Evolutionary conservation across 352 stramenopile species (phyloP).

Genomic region (Phytophthora brassicae): DNA sequence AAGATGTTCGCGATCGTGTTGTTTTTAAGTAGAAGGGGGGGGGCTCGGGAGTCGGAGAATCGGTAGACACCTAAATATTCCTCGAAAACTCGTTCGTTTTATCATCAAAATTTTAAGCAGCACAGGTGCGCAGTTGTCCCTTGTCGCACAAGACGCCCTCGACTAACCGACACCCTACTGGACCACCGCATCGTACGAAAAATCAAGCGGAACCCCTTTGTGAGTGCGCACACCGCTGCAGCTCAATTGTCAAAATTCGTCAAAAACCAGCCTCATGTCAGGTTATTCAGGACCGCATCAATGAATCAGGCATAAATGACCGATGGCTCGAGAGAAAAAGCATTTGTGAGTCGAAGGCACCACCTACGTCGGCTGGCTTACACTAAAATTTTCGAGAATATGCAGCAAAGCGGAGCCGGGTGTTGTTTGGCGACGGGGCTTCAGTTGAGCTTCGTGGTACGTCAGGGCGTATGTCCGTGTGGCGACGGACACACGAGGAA

Average conservation of each 20-base stretch:
- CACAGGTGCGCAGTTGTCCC: not conserved
- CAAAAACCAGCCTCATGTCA: not conserved
- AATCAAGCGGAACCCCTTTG: not conserved
- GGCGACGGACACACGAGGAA: not conserved
- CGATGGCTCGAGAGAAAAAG: not conserved
- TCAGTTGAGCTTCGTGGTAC: not conserved
- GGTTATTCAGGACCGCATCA: not conserved
- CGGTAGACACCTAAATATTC: too few relatives aligned
- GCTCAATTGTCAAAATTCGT: not conserved
- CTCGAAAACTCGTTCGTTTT: not conserved
- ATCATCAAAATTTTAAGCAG: not conserved
- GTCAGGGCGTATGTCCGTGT: not conserved
- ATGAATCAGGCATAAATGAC: not conserved
- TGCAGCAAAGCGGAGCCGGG: not conserved
- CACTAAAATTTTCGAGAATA: not conserved
- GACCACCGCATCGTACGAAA: not conserved
- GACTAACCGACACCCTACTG: not conserved
- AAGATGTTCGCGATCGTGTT: too few relatives aligned
- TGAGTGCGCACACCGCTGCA: not conserved
- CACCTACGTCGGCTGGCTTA: not conserved
- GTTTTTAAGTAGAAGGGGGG: too few relatives aligned
- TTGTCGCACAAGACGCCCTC: not conserved
- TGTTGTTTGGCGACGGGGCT: not conserved
- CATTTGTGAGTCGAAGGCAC: not conserved
- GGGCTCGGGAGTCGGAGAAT: too few relatives aligned